Evolutionary conservation across 192 early-diverging fungal genomes (phyloP).

Genomic region (Podila verticillata): DNA sequence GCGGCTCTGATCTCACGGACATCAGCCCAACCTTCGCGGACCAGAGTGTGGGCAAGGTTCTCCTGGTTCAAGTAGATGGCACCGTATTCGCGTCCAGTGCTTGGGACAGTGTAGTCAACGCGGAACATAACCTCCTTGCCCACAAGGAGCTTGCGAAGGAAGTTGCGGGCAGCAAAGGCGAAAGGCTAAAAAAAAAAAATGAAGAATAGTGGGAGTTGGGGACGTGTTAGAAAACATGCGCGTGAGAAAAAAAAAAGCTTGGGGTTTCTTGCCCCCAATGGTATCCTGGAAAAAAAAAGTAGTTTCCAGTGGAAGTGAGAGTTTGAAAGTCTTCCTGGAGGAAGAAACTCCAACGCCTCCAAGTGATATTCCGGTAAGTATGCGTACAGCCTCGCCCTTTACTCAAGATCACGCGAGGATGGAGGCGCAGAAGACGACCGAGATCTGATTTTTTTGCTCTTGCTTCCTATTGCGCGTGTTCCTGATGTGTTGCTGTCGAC

Average conservation of each 20-base stretch:
- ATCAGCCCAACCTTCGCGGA: constrained; percentile 88
- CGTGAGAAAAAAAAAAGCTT: constrained; percentile 5
- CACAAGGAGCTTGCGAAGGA: constrained; percentile 82
- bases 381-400: no score
- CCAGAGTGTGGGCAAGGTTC: constrained; percentile 77
- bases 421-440: no score
- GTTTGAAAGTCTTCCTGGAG: no score
- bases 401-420: no score
- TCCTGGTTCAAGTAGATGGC: constrained; percentile 57
- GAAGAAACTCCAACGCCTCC: no score
- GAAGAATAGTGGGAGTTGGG: neutral
- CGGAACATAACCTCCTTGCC: constrained; percentile 91
- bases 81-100: constrained; percentile 75
- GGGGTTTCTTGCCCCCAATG: neutral
- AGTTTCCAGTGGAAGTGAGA: no score
- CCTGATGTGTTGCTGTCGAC: neutral
- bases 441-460: no score
- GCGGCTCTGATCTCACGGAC: constrained; percentile 70
- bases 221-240: neutral
- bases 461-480: neutral
- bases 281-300: neutral
- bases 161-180: constrained; percentile 91
- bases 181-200: constrained; percentile 60
- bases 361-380: no score
- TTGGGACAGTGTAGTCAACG: constrained; percentile 80